Evolutionary conservation across 106 monocot species (phyloP), one percentile per base, ranked within the genome.

Genomic region (Acorus gramineus): DNA sequence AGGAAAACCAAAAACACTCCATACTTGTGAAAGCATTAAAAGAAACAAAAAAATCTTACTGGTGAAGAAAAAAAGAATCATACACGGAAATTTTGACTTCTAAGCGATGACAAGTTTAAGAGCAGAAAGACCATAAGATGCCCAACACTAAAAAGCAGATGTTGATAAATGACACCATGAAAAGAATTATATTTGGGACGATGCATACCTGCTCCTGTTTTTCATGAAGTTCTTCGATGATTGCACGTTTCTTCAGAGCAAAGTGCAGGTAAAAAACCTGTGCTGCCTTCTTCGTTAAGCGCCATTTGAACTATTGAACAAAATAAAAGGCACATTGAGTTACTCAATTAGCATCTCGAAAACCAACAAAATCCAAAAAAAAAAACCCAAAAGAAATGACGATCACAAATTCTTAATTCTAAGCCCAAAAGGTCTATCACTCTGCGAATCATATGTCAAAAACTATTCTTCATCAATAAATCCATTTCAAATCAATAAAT

Each of bases 211-310:
- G 98, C 68, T 99, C 98, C 69, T 92, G 92, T 57, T 92, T 99
- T 73, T 86, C 92, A 69, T 89, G 83, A 49, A 99, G 65, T 79
- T 92, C 98, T 56, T 92, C 92, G 67, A 92, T 70, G 62, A 98
- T 64, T 52, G 69, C 83, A 48, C 98, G 88, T 56, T 85, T 99
- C 79, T 99, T 99, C 79, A 92, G 72, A 57, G 98, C 85, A 84
- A 99, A 79, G 82, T 99, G 98, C 14, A 99, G 78, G 72, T 79
- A 92, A 67, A 92, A 62, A 69, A 99, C 84, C 75, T 99, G 92
- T 47, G 88, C 80, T 2, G 92, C 88, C 75, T 92, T 92, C 83
- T 99, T 99, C 57, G 79, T 4, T 50, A 99, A 62, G 11, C 73
- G 66, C 98, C 98, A 99, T 62, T 85, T 92, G 69, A 89, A 99